These are phyloP conservation scores for Lactifluus subvellereus DNA, from an alignment of 768 basidiomycete genomes.

Conservation along the genomic window DNA sequence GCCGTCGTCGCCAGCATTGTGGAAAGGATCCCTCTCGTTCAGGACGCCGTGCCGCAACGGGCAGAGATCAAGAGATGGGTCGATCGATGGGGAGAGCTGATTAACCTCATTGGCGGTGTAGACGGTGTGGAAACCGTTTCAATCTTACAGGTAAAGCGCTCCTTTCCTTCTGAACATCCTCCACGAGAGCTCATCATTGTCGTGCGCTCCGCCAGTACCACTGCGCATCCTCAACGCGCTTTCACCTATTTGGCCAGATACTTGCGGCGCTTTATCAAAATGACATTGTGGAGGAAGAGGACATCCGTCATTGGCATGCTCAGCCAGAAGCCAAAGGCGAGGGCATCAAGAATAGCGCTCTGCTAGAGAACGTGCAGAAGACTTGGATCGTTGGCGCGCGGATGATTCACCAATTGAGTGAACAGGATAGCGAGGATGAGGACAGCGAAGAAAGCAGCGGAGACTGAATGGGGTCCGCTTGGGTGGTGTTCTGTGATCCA, in stretches of 20 bases:
- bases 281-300: conserved; percentile 89
- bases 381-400: conserved; percentile 65
- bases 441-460: conserved; percentile 26
- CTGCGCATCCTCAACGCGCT: conserved; percentile 56
- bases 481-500: neutral
- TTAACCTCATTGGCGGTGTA: conserved; percentile 75
- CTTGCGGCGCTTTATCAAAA: conserved; percentile 82
- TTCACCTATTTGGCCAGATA: conserved; percentile 76
- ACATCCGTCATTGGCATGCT: conserved; percentile 83
- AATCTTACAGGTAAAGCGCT: conserved; percentile 61
- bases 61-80: conserved; percentile 59
- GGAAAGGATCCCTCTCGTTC: conserved; percentile 58
- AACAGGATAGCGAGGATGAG: conserved; percentile 56
- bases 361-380: conserved; percentile 53
- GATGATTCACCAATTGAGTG: conserved; percentile 79
- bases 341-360: conserved; percentile 36
- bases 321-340: conserved; percentile 49
- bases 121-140: conserved; percentile 77
- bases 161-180: neutral
- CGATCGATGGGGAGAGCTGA: conserved; percentile 75
- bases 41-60: conserved; percentile 52
- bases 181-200: neutral
- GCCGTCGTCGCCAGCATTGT: conserved; percentile 85
- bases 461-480: conserved; percentile 16
- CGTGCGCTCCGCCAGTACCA: conserved; percentile 40